These are phyloP conservation scores for Fusarium acutatum DNA, from an alignment of 2,329 filamentous ascomycete genomes.

Conservation along the genomic window DNA sequence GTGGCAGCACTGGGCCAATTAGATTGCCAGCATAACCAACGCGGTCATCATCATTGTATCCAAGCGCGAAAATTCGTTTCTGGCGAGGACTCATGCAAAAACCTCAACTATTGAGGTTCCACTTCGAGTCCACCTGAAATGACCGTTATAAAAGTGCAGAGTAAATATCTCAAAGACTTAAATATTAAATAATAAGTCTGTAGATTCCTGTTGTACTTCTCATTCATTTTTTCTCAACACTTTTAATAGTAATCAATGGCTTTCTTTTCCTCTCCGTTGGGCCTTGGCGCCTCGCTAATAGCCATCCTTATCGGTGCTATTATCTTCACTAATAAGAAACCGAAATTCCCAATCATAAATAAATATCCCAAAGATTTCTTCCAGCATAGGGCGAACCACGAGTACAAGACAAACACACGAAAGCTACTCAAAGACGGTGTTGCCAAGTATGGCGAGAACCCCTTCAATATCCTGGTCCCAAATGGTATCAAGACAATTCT, in stretches of 20 bases:
- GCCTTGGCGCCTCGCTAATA: not conserved
- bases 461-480: not conserved
- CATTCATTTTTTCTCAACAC: accelerated
- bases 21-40: no score
- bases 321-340: not conserved
- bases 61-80: not conserved
- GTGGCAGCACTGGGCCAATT: not conserved
- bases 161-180: not conserved
- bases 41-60: not conserved
- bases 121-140: no score
- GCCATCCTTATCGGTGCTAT: not conserved
- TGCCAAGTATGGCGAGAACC: not conserved
- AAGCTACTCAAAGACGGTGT: not conserved
- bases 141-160: accelerated
- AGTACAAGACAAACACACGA: not conserved
- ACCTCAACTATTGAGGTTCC: not conserved
- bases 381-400: not conserved
- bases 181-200: accelerated
- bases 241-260: not conserved
- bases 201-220: not conserved
- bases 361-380: not conserved
- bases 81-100: not conserved
- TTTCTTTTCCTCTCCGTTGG: not conserved
- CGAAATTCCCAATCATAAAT: not conserved
- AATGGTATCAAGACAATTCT: not conserved